Conservation (phyloP, 164 flowering plant genomes). For the Nymphaea colorata region DNA sequence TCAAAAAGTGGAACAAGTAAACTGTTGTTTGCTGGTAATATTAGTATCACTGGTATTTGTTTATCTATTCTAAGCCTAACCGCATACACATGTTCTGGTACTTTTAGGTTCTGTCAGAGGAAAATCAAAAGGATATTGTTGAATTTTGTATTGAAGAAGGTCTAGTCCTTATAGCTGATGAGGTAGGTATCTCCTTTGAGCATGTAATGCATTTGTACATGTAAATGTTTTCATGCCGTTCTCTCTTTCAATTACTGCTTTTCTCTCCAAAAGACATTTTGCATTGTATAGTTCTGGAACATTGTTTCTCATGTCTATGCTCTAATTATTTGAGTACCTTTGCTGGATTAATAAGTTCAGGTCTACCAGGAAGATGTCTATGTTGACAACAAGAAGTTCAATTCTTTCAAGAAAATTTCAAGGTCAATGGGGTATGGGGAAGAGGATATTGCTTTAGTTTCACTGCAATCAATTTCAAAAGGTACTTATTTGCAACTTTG, state of each 20-base stretch:
- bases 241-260: no score
- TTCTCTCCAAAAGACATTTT: no score
- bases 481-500: constrained; percentile 25
- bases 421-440: constrained; percentile 93
- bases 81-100: background rate
- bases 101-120: constrained; percentile 81
- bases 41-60: no score
- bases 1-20: no score
- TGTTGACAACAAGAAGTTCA: constrained; percentile 77
- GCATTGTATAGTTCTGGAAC: no score
- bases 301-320: no score
- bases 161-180: constrained; percentile 95
- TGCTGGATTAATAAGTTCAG: constrained; percentile 19
- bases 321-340: no score
- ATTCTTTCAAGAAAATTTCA: constrained; percentile 87
- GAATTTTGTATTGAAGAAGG: constrained; percentile 91
- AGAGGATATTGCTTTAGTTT: constrained; percentile 66
- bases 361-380: constrained; percentile 95
- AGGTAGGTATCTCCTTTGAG: constrained; percentile 32
- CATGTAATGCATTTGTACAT: no score
- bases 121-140: constrained; percentile 77
- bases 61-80: no score
- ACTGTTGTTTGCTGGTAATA: no score
- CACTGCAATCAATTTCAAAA: constrained; percentile 97
- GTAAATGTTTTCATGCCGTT: no score